Evolutionary conservation across 371 early-diverging fungal species (phyloP), one percentile per base, ranked within the genome.

Genomic region (Chytridium lagenaria): DNA sequence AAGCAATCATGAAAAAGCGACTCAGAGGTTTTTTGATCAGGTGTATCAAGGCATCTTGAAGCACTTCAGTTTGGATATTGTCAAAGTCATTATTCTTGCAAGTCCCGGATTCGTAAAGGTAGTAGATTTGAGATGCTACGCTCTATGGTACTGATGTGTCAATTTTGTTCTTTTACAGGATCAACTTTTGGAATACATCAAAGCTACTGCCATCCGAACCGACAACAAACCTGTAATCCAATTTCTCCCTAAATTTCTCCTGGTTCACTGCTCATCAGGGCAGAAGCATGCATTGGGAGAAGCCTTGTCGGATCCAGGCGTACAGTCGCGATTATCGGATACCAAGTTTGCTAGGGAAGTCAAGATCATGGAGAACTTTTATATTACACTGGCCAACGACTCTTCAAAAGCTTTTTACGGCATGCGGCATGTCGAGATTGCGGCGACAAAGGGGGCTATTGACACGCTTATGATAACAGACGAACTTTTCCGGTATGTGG

Each of bases 81-180:
- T 97, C 67, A 98, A 98, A 78, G 97, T 92, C 19, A 83, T 98
- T 12, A 92, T 98, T 55, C 80, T 98, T 36, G 98, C 96, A 23
- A 94, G 95, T 74, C 98, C 98, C 26, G 99, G 98, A 10, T 97
- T 97, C 82, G 90, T 93, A 22, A 93, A 90, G 87, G 92, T 91
- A 82, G 51, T 73, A 37, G 12, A n/a, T 26, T 52, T 52, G n/a
- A n/a, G n/a, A n/a, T n/a, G n/a, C n/a, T n/a, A n/a, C n/a, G n/a
- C n/a, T n/a, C n/a, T n/a, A n/a, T n/a, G n/a, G n/a, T n/a, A n/a
- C n/a, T 26, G 55, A 34, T 75, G 23, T 39, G 0, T 0, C 33
- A 3, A 10, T 52, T 66, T 28, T 7, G 70, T 61, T 68, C n/a
- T 19, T 55, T 22, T 28, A 34, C 80, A 94, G 86, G 97, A 97